Conservation (phyloP, 495 filamentous ascomycete genomes). For the Daldinia grandis region DNA sequence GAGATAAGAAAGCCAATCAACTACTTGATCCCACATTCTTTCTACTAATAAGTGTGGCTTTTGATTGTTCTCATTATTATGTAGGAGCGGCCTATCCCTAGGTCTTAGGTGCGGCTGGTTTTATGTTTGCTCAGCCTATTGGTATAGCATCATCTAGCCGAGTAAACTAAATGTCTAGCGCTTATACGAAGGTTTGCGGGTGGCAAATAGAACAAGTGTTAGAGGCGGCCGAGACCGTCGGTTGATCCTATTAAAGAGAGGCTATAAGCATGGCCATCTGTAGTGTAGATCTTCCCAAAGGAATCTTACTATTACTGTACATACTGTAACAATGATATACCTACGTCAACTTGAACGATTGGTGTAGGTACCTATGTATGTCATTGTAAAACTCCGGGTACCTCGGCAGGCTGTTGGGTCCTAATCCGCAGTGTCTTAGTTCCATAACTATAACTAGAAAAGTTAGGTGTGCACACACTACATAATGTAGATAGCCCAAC, state of each 20-base stretch:
- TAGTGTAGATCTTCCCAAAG: slow-evolving; percentile 33
- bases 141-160: slow-evolving; percentile 7
- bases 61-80: background rate
- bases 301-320: slow-evolving; percentile 31
- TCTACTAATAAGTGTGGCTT: background rate
- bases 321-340: slow-evolving; percentile 24
- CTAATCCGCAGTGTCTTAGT: too few species aligned
- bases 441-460: background rate
- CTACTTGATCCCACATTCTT: background rate
- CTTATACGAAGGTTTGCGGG: background rate
- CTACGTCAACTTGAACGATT: slow-evolving; percentile 19
- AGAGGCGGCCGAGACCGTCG: background rate
- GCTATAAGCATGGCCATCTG: slow-evolving; percentile 28
- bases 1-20: slow-evolving; percentile 21
- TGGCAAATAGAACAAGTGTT: slow-evolving; percentile 21
- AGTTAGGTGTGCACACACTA: background rate
- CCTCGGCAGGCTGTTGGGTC: slow-evolving; percentile 1
- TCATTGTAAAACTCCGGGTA: slow-evolving; percentile 14
- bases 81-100: background rate
- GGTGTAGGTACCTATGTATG: too few species aligned
- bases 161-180: slow-evolving; percentile 1
- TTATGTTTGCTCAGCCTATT: slow-evolving; percentile 1
- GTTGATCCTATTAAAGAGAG: slow-evolving; percentile 14
- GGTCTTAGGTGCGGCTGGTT: background rate
- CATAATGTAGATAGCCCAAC: slow-evolving; percentile 4